Percentiles rank a stretch among this genome's conserved stretches.
Evolutionary conservation across 2,329 filamentous ascomycete genomes (phyloP).

Genomic region (Fusarium miscanthi): DNA sequence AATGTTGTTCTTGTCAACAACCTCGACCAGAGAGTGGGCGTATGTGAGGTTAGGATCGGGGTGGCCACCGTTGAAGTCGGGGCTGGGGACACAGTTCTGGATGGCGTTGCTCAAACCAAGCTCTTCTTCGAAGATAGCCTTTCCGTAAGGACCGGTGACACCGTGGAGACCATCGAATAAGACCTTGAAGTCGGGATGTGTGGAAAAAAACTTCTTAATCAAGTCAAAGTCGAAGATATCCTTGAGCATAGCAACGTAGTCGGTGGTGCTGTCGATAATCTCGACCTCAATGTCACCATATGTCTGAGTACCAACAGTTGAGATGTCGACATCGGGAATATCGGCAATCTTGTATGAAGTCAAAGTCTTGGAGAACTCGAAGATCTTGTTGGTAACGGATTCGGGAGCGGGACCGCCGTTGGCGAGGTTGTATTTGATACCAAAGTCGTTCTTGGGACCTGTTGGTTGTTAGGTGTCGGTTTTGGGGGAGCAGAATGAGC

Average conservation of each 20-base stretch:
- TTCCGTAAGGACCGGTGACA: slow-evolving; percentile 95
- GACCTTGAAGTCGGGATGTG: slow-evolving; percentile 93
- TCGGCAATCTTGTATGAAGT: slow-evolving; percentile 92
- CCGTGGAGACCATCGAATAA: slow-evolving; percentile 95
- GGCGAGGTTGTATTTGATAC: slow-evolving; percentile 99
- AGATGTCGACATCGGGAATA: slow-evolving; percentile 87
- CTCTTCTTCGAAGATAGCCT: slow-evolving; percentile 94
- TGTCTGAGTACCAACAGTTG: slow-evolving; percentile 82
- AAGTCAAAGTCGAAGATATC: slow-evolving; percentile 98
- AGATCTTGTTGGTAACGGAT: slow-evolving; percentile 98
- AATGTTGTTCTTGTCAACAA: slow-evolving; percentile 89
- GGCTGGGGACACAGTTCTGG: slow-evolving; percentile 91
- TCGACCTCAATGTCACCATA: slow-evolving; percentile 93
- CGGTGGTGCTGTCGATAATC: slow-evolving; percentile 90
- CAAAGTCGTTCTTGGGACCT: slow-evolving; percentile 95
- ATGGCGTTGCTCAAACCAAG: slow-evolving; percentile 82
- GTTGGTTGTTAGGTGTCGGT: slow-evolving; percentile 6
- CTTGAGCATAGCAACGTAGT: slow-evolving; percentile 96
- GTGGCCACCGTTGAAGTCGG: slow-evolving; percentile 97
- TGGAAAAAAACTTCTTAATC: slow-evolving; percentile 91
- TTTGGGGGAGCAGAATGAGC: not conserved
- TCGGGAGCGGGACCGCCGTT: slow-evolving; percentile 97
- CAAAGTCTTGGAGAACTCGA: slow-evolving; percentile 87
- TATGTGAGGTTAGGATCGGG: slow-evolving; percentile 98
- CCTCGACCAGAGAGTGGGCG: slow-evolving; percentile 92